Conservation (phyloP, 768 basidiomycete species). For the Lactifluus volemus region DNA sequence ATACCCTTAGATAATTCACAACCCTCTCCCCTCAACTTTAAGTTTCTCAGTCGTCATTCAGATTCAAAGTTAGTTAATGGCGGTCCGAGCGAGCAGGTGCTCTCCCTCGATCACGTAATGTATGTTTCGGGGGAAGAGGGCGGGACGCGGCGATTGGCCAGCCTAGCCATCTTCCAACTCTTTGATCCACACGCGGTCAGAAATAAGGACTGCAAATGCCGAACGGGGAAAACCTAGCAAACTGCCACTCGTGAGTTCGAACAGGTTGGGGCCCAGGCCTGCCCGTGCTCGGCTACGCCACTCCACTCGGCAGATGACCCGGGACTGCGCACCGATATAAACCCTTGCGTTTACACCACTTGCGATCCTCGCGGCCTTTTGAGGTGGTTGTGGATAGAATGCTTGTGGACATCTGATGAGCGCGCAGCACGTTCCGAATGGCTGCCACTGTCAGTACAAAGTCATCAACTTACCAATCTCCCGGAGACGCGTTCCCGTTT, state of each 20-base stretch:
- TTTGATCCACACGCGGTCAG: background rate
- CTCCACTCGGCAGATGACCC: background rate
- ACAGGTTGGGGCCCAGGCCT: background rate
- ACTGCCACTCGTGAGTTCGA: background rate
- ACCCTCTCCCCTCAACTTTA: background rate
- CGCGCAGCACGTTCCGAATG: background rate
- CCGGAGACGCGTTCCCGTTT: conserved; percentile 12
- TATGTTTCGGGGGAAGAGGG: background rate
- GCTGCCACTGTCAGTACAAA: conserved; percentile 5
- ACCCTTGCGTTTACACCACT: background rate
- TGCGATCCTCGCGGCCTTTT: background rate
- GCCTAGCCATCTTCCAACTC: background rate
- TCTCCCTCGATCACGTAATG: background rate
- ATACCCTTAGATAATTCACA: background rate
- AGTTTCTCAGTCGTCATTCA: conserved; percentile 1
- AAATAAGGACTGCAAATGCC: background rate
- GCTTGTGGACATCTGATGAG: conserved; percentile 8
- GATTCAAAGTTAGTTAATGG: background rate
- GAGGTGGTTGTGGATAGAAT: background rate
- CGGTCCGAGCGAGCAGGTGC: background rate
- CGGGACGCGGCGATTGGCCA: background rate
- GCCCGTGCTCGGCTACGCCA: background rate
- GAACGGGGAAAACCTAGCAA: background rate
- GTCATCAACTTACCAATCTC: conserved; percentile 10
- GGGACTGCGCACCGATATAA: background rate